Evolutionary conservation across 2,329 filamentous ascomycete genomes (phyloP), one percentile per base, ranked within the genome.

Genomic region (Sporothrix protearum): DNA sequence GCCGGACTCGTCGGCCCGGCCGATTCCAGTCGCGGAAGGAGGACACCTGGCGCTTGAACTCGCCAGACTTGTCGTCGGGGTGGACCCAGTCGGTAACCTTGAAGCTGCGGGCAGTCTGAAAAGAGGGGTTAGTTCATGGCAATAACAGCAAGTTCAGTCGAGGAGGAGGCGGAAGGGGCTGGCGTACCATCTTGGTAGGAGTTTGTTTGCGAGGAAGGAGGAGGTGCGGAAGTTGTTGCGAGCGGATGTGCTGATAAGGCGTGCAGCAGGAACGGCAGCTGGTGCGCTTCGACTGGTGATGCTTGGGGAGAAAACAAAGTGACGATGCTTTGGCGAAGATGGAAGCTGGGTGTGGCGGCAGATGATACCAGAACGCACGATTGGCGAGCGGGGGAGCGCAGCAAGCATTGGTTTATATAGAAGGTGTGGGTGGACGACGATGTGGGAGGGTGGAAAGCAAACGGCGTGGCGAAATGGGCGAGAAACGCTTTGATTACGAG

Each of bases 31-130:
- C 88, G 72, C 96, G 89, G 82, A 98, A 98, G 71, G 89, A 86
- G 73, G 92, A 96, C 74, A 86, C 85, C 80, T 94, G 92, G 74
- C 95, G 91, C 84, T 97, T 97, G 86, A 97, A 98, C 82, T 97
- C 94, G 81, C 95, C 95, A 22, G 88, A 88, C 78, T 89, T 92
- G 83, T 96, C 92, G 76, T 85, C 85, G 61, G 88, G 90, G 74
- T 88, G 85, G 69, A 96, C 93, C 93, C 93, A 97, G 77, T 95
- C 88, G 61, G 93, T 94, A 79, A 97, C 93, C 72, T 76, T 77
- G 71, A 73, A 73, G 63, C 72, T 45, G 9, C 67, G 73, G n/a
- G 71, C 66, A 0, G 74, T 16, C 72, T 75, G 28, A 10, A 22
- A 7, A 6, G 39, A 1, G n/a, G n/a, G n/a, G 19, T 47, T n/a